Evolutionary conservation across 148 eudicot genomes (phyloP).

Genomic region (Talinum fruticosum): DNA sequence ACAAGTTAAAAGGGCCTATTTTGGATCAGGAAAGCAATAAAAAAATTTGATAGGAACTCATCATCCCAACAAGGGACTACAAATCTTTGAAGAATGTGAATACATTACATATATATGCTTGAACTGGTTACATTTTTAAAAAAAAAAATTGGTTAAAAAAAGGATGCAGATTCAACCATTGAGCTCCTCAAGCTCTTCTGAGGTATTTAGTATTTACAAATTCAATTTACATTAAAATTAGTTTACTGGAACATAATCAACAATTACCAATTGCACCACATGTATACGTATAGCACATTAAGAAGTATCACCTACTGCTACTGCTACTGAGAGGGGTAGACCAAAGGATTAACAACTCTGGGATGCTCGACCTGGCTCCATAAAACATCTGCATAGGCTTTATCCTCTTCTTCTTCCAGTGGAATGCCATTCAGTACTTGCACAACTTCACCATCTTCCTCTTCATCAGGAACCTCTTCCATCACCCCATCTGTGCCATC

Average conservation of each 20-base stretch:
- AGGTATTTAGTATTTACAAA: background rate
- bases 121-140: background rate
- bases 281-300: background rate
- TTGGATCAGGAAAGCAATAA: too few relatives aligned
- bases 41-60: too few relatives aligned
- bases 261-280: background rate
- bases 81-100: background rate
- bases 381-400: constrained; percentile 71
- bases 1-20: too few relatives aligned
- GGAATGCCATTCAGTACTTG: constrained; percentile 28
- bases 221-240: background rate
- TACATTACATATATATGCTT: background rate
- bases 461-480: constrained; percentile 61
- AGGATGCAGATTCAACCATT: background rate
- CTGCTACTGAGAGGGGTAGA: too few relatives aligned
- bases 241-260: background rate
- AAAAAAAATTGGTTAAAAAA: background rate
- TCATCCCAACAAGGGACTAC: background rate
- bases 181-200: background rate
- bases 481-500: constrained; percentile 26
- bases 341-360: constrained; percentile 35
- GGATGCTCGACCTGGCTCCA: constrained; percentile 81
- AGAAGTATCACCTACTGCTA: background rate
- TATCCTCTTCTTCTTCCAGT: constrained; percentile 69
- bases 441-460: constrained; percentile 54